These are phyloP conservation scores for Nakazawaea wickerhamii DNA, from an alignment of 805 yeast species.

Conservation along the genomic window DNA sequence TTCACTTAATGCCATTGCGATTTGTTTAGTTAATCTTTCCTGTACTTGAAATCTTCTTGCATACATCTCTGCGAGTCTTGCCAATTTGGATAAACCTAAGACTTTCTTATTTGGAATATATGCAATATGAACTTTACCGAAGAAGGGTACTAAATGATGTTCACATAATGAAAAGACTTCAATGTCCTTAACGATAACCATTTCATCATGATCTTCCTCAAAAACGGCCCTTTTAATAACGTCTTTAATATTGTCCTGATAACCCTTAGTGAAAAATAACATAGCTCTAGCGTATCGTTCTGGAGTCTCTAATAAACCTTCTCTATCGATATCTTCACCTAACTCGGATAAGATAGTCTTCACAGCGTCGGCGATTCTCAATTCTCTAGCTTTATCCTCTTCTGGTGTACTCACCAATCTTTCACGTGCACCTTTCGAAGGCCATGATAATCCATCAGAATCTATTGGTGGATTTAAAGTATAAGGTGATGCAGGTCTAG, in stretches of 20 bases:
- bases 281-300: slow-evolving; percentile 95
- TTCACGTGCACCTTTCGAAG: slow-evolving; percentile 75
- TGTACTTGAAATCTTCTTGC: slow-evolving; percentile 96
- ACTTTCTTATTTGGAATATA: slow-evolving; percentile 94
- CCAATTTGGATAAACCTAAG: slow-evolving; percentile 86
- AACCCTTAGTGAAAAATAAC: slow-evolving; percentile 93
- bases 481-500: slow-evolving; percentile 78
- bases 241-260: slow-evolving; percentile 87
- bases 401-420: slow-evolving; percentile 67
- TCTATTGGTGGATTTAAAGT: slow-evolving; percentile 83
- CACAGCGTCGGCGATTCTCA: slow-evolving; percentile 82
- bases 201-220: slow-evolving; percentile 97
- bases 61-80: slow-evolving; percentile 95
- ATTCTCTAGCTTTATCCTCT: slow-evolving; percentile 60
- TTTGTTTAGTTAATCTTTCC: slow-evolving; percentile 93
- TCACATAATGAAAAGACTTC: slow-evolving; percentile 91
- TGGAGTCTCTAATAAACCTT: slow-evolving; percentile 91
- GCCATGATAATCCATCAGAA: slow-evolving; percentile 92
- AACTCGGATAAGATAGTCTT: slow-evolving; percentile 69
- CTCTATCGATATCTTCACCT: slow-evolving; percentile 87
- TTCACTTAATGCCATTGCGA: slow-evolving; percentile 92
- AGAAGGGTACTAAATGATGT: slow-evolving; percentile 96
- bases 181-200: slow-evolving; percentile 96
- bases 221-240: slow-evolving; percentile 93
- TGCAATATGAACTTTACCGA: slow-evolving; percentile 96